Conservation (phyloP, 495 filamentous ascomycete genomes). For the Sabuloglossum arenarium region DNA sequence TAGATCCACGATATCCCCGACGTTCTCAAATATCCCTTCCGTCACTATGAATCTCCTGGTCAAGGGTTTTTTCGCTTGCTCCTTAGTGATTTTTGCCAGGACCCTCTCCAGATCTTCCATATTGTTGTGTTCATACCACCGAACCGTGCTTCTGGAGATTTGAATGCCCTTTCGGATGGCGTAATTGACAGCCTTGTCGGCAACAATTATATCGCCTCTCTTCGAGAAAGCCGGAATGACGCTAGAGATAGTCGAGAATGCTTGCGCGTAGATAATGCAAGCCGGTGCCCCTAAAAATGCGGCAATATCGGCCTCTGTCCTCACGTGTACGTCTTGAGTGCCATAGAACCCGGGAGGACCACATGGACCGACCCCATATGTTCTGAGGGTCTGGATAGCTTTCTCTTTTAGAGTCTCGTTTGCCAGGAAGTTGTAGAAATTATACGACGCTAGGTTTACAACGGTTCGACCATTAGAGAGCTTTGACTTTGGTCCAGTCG, state of each 20-base stretch:
- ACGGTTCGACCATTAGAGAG: slow-evolving; percentile 78
- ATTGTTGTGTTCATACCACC: slow-evolving; percentile 93
- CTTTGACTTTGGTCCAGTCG: slow-evolving; percentile 77
- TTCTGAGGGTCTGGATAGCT: slow-evolving; percentile 78
- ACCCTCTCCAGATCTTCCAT: slow-evolving; percentile 82
- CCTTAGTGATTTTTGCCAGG: slow-evolving; percentile 63
- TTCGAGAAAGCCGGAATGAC: slow-evolving; percentile 95
- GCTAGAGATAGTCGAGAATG: slow-evolving; percentile 82
- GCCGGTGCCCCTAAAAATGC: slow-evolving; percentile 64
- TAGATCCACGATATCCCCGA: slow-evolving; percentile 68
- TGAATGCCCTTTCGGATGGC: slow-evolving; percentile 87
- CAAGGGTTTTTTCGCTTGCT: slow-evolving; percentile 70
- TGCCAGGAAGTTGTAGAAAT: slow-evolving; percentile 88
- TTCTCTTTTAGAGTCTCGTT: slow-evolving; percentile 88
- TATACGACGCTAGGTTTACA: slow-evolving; percentile 78
- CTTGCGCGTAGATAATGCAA: slow-evolving; percentile 87
- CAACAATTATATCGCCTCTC: slow-evolving; percentile 92
- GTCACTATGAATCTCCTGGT: slow-evolving; percentile 92
- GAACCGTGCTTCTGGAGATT: slow-evolving; percentile 70
- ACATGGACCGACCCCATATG: slow-evolving; percentile 90
- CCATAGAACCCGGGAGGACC: slow-evolving; percentile 96
- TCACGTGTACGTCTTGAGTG: slow-evolving; percentile 95
- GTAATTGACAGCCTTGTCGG: slow-evolving; percentile 87
- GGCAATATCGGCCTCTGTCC: slow-evolving; percentile 86
- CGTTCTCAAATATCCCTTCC: slow-evolving; percentile 81